Evolutionary conservation across 1,139 yeast genomes (phyloP), one percentile per base, ranked within the genome.

Genomic region (Neolecta irregularis): DNA sequence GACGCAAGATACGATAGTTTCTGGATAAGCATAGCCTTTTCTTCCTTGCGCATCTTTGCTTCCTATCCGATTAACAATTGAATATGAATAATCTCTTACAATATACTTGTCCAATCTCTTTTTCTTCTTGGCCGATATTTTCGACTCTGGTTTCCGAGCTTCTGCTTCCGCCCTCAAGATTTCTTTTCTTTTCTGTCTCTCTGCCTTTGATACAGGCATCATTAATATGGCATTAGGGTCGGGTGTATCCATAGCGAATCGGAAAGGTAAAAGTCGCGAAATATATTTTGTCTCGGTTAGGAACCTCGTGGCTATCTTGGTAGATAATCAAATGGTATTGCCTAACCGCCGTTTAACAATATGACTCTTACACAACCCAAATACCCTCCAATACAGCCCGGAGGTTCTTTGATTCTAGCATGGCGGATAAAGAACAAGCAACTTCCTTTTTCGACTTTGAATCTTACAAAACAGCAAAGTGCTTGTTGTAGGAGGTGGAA

Each of bases 11-110:
- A 49, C 85, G 92, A 73, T 32, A 88, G 63, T 52, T 83, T 85
- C 41, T 74, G 74, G 31, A 88, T 61, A 39, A 88, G 61, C 3
- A 67, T 67, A 47, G 77, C 79, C 57, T 79, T 80, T 57, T 88
- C 96, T 53, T 85, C 93, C 52, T 93, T 67, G 47, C 78, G 77
- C 44, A 88, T 55, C 55, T 88, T 96, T 56, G 78, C 92, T 43
- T 83, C 94, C 55, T 49, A 36, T 24, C 16, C 15, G 7, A 13
- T 30, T n/a, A 9, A 18, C n/a, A 26, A 34, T 6, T 18, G 5
- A 12, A 20, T 6, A n/a, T 5, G 11, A 12, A 23, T 16, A 26
- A 9, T 12, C 5, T 49, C 54, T 39, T 44, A 51, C 62, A 35
- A 62, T 59, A 44, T 61, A 62, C 44, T 62, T 62, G 33, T 62